Base-by-base conservation (phyloP, 2,329 filamentous ascomycete species). In the Hirsutella minnesotensis region DNA sequence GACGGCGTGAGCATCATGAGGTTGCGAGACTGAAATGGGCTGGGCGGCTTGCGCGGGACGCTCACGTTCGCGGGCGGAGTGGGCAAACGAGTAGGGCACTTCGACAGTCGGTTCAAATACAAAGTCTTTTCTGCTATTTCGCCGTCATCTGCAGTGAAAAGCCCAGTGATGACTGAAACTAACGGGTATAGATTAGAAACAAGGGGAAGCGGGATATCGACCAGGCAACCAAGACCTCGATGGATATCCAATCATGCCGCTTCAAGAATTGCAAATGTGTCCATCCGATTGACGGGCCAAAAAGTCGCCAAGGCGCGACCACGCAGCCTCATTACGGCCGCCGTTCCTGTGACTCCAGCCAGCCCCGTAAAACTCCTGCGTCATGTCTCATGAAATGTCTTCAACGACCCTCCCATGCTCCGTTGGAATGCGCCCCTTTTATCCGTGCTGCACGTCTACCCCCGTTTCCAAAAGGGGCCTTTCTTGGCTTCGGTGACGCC, bases 1-100 rank as follows among this genome's bases (percentile, higher is more conserved):
- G 67, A 69, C 42, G 67, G 67, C 0, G 46, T 68, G 20, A 57
- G 53, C n/a, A 47, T 68, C 46, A 58, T 61, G 10, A 56, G 64
- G 34, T 51, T 69, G 19, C 41, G 63, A 13, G 64, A 68, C 45
- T 67, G 50, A 51, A 27, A 18, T 7, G 7, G 24, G 24, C 24
- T 27, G 24, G 24, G 24, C 10, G 18, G 41, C n/a, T 27, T 27
- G 24, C 24, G 12, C n/a, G n/a, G n/a, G n/a, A n/a, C n/a, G n/a
- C n/a, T n/a, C n/a, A n/a, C n/a, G n/a, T n/a, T n/a, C n/a, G n/a
- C n/a, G n/a, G n/a, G n/a, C n/a, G n/a, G n/a, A n/a, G n/a, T n/a
- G n/a, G n/a, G n/a, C n/a, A n/a, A n/a, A n/a, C n/a, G n/a, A n/a
- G n/a, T n/a, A n/a, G n/a, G n/a, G n/a, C n/a, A n/a, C n/a, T n/a